Evolutionary conservation across 192 early-diverging fungal genomes (phyloP), one percentile per base, ranked within the genome.

Genomic region (Allomyces arbusculus): DNA sequence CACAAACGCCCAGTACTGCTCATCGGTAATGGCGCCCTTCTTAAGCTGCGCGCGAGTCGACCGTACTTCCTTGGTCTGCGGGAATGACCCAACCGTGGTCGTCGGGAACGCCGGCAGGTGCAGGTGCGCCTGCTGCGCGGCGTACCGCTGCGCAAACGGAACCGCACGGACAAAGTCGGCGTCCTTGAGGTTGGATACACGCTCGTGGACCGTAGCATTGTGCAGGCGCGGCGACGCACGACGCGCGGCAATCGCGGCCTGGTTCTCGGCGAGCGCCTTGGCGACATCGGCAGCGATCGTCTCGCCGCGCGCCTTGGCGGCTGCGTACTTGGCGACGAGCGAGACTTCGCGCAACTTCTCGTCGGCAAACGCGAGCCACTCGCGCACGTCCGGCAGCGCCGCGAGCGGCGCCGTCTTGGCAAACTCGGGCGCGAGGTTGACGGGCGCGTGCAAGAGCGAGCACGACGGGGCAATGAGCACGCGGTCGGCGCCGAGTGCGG

Each of bases 21-120:
- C 77, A 61, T 78, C 64, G 71, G 77, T 74, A 65, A 87, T 73
- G 22, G 82, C 81, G 66, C 91, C 91, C 79, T 87, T 89, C 82
- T 87, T 91, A 80, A 86, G 80, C 79, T 91, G 87, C 63, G 86
- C 84, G 74, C 95, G 95, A 26, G 87, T 85, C 70, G 85, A 72
- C 79, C 95, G 94, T 63, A 98, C 89, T 76, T 94, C 93, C 71
- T 89, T 90, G 67, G 94, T 96, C 76, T 98, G 95, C 61, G 95
- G 95, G 89, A 96, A 97, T 24, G 92, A 95, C 23, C 95, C 95
- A 67, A 98, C 88, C 66, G 95, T 96, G 68, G 95, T 97, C 44
- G 95, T 96, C 24, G 95, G 92, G 84, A 91, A 96, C 63, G 80
- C 70, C 23, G 94, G 95, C 63, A 96, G 83, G 67, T 88, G 84